Base-by-base conservation (phyloP, 176 grass and related monocot genomes). In the Hyparrhenia diplandra region DNA sequence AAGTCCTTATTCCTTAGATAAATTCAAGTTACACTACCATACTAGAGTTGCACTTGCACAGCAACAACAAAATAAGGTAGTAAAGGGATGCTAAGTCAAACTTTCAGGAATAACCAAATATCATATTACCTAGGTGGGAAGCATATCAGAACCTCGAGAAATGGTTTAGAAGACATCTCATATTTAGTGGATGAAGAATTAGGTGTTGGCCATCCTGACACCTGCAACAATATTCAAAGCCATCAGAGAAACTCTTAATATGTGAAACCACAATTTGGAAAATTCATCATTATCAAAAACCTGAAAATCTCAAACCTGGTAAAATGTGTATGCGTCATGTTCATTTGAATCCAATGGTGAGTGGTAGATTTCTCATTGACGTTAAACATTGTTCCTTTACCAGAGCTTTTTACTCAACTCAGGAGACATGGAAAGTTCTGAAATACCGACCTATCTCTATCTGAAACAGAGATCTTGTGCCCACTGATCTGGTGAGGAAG, bases 141-240 rank as follows among this genome's bases (percentile, higher is more conserved):
- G 92, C 87, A 90, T 91, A 85, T 90, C 89, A 80, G 84, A 84
- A 77, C 85, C 84, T 52, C 90, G 85, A 64, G n/a, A 77, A 95
- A 80, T 99, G 92, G 86, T 95, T 88, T 46, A 93, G 80, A 81
- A 99, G 86, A 78, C 92, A 95, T 84, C 93, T 95, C 96, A 95
- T 93, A 87, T 91, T 99, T 46, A 99, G 69, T 12, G 96, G 92
- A 86, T 99, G 96, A 73, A 99, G 90, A 80, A 99, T 95, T 51
- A 99, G 85, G 73, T 91, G 89, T 52, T 99, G 96, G 30, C 92
- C 96, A 93, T 99, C n/a, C 96, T 54, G 80, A 84, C 58, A 84
- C 87, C 92, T 99, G 69, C 30, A 64, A 90, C 24, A 79, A 79
- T 76, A 74, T 85, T 74, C 61, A 74, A 81, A 84, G 42, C 69